Conservation (phyloP, 371 early-diverging fungal genomes). For the Globomyces sp. region DNA sequence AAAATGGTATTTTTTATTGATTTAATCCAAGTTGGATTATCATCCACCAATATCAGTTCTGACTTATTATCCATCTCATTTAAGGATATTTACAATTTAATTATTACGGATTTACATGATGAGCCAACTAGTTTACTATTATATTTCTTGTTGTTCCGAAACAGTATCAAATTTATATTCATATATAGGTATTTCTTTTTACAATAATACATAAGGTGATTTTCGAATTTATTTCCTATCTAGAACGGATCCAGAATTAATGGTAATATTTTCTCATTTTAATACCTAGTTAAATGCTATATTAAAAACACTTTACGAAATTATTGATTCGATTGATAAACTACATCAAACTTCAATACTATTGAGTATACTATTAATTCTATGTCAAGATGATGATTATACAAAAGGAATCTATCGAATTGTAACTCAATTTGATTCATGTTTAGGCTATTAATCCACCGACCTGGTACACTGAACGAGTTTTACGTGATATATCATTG, state of each 20-base stretch:
- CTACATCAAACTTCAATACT: slow-evolving; percentile 69
- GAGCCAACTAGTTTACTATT: slow-evolving; percentile 69
- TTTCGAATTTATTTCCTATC: slow-evolving; percentile 74
- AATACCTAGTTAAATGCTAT: slow-evolving; percentile 62
- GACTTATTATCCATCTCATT: slow-evolving; percentile 6
- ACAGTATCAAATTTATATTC: slow-evolving; percentile 31
- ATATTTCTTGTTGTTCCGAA: slow-evolving; percentile 67
- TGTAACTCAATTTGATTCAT: slow-evolving; percentile 35
- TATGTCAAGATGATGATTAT: slow-evolving; percentile 72
- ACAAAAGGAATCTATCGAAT: slow-evolving; percentile 73
- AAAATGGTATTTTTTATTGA: slow-evolving; percentile 49
- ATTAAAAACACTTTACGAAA: slow-evolving; percentile 65
- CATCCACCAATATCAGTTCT: slow-evolving; percentile 4
- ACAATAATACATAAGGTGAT: slow-evolving; percentile 10
- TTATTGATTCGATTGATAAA: slow-evolving; percentile 59
- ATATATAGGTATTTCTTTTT: too few relatives aligned
- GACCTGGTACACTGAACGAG: slow-evolving; percentile 73
- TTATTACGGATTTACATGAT: slow-evolving; percentile 47
- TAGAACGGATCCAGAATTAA: slow-evolving; percentile 71
- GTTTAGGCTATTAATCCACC: slow-evolving; percentile 50
- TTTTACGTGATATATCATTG: slow-evolving; percentile 64
- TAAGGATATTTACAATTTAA: slow-evolving; percentile 18
- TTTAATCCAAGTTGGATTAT: background rate
- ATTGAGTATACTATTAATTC: slow-evolving; percentile 60
- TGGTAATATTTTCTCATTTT: slow-evolving; percentile 37